Base-by-base conservation (phyloP, 2,329 filamentous ascomycete species). In the Penicillium italicum region DNA sequence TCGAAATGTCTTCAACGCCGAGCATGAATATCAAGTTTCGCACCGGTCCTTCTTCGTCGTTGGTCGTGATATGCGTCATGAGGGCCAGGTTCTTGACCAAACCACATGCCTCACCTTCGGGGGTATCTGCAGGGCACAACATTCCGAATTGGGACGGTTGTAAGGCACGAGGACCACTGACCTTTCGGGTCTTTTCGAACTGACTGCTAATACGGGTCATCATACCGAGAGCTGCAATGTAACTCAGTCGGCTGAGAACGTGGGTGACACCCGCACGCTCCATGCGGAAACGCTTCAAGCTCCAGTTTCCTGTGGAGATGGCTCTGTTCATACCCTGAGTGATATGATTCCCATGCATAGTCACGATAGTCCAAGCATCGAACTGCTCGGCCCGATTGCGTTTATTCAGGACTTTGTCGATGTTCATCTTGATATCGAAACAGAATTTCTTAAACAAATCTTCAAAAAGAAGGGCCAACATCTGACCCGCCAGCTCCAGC, bases 31-130 rank as follows among this genome's bases (percentile, higher is more conserved):
- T 86, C 71, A 95, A 85, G 66, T 90, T 87, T 66, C 87, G 88
- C 16, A 99, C 90, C 1, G 94, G 92, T 18, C 86, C 90, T 70
- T 97, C 94, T 54, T 97, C 91, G 54, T 96, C 91, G 61, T 96
- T 91, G 1, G 94, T 99, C 0, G 94, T 99, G 65, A 99, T 97
- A 69, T 99, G 95, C 49, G 95, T 99, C 94, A 99, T 99, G 55
- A 99, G 80, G 9, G 94, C 94, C 78, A 99, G 76, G 69, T 99
- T 99, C 80, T 99, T 99, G 65, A 99, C 92, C 55, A 99, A 77
- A 81, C 94, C 94, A 77, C 94, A 99, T 11, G 94, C 92, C 78
- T 99, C 94, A 76, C 94, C 94, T 86, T 99, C 94, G 7, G 94
- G 94, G 0, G 94, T 99, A 80, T 99, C 94, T 11, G 94, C 95